A percentile compares a stretch with the other conserved stretches of the same genome.
phyloP scores from a whole-genome alignment of 2,329 filamentous ascomycete species.

The Aspergillus quadricinctus region DNA sequence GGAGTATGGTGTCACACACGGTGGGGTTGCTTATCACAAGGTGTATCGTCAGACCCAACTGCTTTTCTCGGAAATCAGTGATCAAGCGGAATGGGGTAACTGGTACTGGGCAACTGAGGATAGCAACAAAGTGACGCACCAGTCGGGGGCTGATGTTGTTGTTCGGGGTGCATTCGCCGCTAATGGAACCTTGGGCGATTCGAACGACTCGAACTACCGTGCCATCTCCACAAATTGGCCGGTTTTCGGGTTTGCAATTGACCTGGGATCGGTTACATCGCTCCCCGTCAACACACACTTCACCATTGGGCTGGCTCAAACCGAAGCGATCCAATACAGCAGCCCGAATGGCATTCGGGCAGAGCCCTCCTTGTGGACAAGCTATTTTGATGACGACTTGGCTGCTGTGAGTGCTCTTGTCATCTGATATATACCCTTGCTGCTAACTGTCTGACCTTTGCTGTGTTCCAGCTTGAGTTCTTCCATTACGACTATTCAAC shows the following conservation, averaged over 20 bases:
- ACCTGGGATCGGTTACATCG: conserved; percentile 44
- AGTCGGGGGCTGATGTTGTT: conserved; percentile 44
- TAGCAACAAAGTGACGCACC: conserved; percentile 38
- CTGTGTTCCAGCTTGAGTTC: conserved; percentile 32
- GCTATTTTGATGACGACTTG: conserved; percentile 43
- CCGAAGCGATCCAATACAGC: conserved; percentile 48
- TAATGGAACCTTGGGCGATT: conserved; percentile 42
- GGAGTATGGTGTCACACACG: conserved; percentile 51
- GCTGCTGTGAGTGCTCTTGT: conserved; percentile 23
- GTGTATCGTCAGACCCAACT: conserved; percentile 46
- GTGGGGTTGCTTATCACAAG: conserved; percentile 60
- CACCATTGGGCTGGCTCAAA: conserved; percentile 48
- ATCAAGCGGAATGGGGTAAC: conserved; percentile 51
- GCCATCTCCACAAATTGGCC: conserved; percentile 48
- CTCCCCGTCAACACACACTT: conserved; percentile 41
- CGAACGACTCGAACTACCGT: conserved; percentile 48
- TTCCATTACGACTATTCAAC: conserved; percentile 47
- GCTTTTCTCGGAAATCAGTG: conserved; percentile 44
- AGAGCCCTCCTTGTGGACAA: conserved; percentile 48
- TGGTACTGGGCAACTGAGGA: conserved; percentile 52
- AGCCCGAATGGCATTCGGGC: conserved; percentile 30
- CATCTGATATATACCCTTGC: too few relatives aligned
- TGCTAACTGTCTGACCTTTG: background rate
- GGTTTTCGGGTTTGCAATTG: conserved; percentile 50
- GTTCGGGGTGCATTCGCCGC: conserved; percentile 46